Percentiles rank a stretch among this genome's conserved stretches.
These are phyloP conservation scores for Geranium rotundifolium DNA, from an alignment of 345 rosid species.

Conservation along the genomic window DNA sequence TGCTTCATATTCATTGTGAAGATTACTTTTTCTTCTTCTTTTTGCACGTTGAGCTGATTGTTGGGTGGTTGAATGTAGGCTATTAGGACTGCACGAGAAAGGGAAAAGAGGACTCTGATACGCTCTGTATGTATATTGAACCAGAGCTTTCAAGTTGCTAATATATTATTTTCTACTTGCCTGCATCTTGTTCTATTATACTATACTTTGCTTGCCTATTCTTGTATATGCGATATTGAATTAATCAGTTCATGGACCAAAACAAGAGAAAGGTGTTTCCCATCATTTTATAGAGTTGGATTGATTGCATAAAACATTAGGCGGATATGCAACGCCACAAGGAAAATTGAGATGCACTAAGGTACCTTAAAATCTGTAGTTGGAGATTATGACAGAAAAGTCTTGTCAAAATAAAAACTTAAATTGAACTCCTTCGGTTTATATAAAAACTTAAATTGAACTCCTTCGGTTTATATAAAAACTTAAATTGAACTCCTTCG, in stretches of 20 bases:
- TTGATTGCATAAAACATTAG: background rate
- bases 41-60: constrained; percentile 6
- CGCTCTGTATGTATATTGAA: constrained; percentile 55
- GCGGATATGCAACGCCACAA: background rate
- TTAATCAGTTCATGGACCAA: background rate
- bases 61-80: constrained; percentile 37
- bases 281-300: background rate
- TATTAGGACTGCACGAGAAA: constrained; percentile 82
- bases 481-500: too few relatives aligned
- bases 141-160: background rate
- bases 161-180: background rate
- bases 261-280: too few relatives aligned
- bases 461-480: too few relatives aligned
- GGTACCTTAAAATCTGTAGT: background rate
- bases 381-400: background rate
- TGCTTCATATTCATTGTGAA: background rate
- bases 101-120: constrained; percentile 68
- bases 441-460: too few relatives aligned
- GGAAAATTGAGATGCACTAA: background rate
- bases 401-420: background rate
- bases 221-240: background rate
- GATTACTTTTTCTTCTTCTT: background rate
- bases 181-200: background rate
- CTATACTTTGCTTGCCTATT: background rate
- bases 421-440: too few relatives aligned